phyloP scores from a whole-genome alignment of 345 rosid genomes.

The Corchorus capsularis region DNA sequence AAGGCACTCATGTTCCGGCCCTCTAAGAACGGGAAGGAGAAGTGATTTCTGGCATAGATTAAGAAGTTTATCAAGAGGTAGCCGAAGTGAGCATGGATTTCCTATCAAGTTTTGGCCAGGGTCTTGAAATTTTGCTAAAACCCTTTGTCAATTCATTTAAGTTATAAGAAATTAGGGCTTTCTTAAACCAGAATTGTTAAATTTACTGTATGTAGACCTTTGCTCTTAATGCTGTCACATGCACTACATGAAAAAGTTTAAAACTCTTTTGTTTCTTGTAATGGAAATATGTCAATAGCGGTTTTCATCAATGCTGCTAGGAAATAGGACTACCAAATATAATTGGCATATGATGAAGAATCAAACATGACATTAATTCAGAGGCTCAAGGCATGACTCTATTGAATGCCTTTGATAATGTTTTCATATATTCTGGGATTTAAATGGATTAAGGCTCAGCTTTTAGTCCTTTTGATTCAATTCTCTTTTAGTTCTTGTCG shows the following conservation, averaged over 20 bases:
- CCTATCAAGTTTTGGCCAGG: conserved; percentile 41
- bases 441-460: too few relatives aligned
- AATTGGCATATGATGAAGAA: neutral
- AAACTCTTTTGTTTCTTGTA: neutral
- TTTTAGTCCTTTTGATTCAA: too few relatives aligned
- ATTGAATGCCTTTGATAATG: neutral
- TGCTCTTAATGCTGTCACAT: neutral
- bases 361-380: neutral
- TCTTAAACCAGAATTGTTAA: neutral
- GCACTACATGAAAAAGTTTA: neutral
- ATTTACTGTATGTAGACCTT: neutral
- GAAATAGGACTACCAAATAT: neutral
- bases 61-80: conserved; percentile 50
- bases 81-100: conserved; percentile 54
- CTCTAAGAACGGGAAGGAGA: conserved; percentile 42
- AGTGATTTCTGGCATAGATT: conserved; percentile 55
- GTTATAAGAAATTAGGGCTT: neutral
- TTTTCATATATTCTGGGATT: too few relatives aligned
- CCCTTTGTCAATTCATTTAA: neutral
- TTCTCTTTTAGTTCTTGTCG: too few relatives aligned
- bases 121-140: conserved; percentile 17
- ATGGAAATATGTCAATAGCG: neutral
- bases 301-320: neutral
- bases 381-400: neutral
- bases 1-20: conserved; percentile 52